phyloP scores from a whole-genome alignment of 345 rosid genomes.

The Psidium guajava region DNA sequence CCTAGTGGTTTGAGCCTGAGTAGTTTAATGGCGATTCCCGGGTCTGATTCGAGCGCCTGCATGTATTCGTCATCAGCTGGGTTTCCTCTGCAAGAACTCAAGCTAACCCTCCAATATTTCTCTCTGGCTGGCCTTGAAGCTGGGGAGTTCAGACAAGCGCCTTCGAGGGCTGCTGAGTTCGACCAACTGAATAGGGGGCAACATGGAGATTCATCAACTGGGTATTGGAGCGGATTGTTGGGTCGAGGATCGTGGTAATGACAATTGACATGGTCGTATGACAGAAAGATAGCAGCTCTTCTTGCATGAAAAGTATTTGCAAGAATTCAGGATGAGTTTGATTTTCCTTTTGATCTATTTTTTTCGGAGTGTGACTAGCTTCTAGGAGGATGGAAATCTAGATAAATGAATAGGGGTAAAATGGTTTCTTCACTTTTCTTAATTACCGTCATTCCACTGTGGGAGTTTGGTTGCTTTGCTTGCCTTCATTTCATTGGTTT shows the following conservation, averaged over 20 bases:
- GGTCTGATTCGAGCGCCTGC: conserved; percentile 8
- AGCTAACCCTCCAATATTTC: conserved; percentile 24
- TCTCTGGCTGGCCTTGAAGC: conserved; percentile 9
- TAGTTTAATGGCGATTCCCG: conserved; percentile 12
- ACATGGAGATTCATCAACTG: not conserved
- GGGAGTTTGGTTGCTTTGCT: not conserved
- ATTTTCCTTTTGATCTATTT: not conserved
- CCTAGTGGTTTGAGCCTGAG: conserved; percentile 13
- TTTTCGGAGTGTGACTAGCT: not conserved
- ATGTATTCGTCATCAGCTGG: conserved; percentile 9
- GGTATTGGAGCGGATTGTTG: not conserved
- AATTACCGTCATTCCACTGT: not conserved
- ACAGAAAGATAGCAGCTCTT: not conserved
- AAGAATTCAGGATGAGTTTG: not conserved
- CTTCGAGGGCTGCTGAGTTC: not conserved
- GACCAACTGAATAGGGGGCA: not conserved
- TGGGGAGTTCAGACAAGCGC: not conserved
- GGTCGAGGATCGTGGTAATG: conserved; percentile 12
- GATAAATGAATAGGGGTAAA: not conserved
- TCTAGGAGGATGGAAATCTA: not conserved
- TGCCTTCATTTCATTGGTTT: not conserved
- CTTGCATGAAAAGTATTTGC: not conserved
- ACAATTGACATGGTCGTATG: not conserved
- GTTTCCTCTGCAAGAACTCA: conserved; percentile 25
- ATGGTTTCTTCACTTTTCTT: not conserved